Conservation (phyloP, 768 basidiomycete species). For the Floccularia luteovirens region DNA sequence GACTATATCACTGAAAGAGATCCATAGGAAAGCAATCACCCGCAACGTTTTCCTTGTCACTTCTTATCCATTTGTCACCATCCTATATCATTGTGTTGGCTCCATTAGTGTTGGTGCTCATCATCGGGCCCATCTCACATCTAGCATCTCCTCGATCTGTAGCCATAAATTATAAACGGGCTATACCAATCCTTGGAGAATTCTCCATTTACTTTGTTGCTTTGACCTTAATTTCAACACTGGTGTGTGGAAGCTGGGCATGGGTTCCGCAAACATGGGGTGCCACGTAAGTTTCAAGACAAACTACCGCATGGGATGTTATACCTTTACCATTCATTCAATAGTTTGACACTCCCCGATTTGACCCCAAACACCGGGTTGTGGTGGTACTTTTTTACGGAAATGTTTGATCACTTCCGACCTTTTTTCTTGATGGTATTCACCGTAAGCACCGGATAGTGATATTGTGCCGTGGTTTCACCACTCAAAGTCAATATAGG, state of each 20-base stretch:
- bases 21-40: slow-evolving; percentile 47
- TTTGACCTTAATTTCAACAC: slow-evolving; percentile 42
- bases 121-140: slow-evolving; percentile 54
- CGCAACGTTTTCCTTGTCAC: slow-evolving; percentile 59
- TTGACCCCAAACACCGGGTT: slow-evolving; percentile 90
- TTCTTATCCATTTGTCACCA: slow-evolving; percentile 67
- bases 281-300: slow-evolving; percentile 48
- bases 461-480: not conserved
- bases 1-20: not conserved
- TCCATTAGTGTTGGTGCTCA: slow-evolving; percentile 59
- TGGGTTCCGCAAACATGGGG: slow-evolving; percentile 86
- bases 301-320: not conserved
- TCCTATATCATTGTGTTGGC: slow-evolving; percentile 62
- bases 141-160: slow-evolving; percentile 54
- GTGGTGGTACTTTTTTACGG: slow-evolving; percentile 99
- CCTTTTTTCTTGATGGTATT: slow-evolving; percentile 95
- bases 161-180: slow-evolving; percentile 16
- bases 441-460: slow-evolving; percentile 46
- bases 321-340: too few species aligned
- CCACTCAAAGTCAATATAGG: slow-evolving; percentile 26
- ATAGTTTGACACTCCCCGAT: slow-evolving; percentile 79
- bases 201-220: slow-evolving; percentile 41
- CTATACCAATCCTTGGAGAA: slow-evolving; percentile 34
- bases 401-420: slow-evolving; percentile 98
- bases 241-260: slow-evolving; percentile 50